Percentiles rank a stretch among this genome's conserved stretches.
Conservation (phyloP, 441 rosid genomes). For the Croton laevigatus region DNA sequence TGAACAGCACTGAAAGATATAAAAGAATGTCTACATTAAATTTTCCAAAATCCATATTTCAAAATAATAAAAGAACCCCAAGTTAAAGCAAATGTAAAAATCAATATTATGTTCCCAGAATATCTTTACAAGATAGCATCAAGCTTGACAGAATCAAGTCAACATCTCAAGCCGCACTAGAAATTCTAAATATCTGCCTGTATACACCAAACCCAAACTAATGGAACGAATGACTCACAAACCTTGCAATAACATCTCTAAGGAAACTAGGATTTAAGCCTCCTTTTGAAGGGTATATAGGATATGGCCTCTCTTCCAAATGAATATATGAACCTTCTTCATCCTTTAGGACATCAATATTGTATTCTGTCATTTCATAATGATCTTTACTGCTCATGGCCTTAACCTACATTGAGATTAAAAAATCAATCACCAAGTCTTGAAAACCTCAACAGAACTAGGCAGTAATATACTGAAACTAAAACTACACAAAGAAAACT, state of each 20-base stretch:
- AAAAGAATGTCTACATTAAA: conserved; percentile 15
- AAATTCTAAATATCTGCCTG: neutral
- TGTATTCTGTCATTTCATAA: conserved; percentile 88
- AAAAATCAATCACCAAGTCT: conserved; percentile 14
- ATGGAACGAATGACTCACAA: conserved; percentile 19
- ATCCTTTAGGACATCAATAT: conserved; percentile 77
- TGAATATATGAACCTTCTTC: conserved; percentile 54
- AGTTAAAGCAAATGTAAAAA: conserved; percentile 1
- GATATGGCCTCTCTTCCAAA: conserved; percentile 64
- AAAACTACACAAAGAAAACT: conserved; percentile 12
- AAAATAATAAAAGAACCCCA: neutral
- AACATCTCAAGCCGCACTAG: neutral
- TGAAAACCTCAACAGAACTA: conserved; percentile 15
- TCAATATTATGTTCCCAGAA: no score
- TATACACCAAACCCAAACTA: conserved; percentile 1
- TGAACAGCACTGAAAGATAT: conserved; percentile 56
- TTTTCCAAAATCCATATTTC: neutral
- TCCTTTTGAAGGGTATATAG: conserved; percentile 69
- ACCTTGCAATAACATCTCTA: conserved; percentile 72
- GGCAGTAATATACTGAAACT: neutral
- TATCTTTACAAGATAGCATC: conserved; percentile 4
- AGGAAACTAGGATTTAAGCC: conserved; percentile 68
- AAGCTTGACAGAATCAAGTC: neutral
- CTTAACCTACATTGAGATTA: conserved; percentile 47
- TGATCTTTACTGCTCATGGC: conserved; percentile 58